Base-by-base conservation (phyloP, 306 rosid species). In the Quercus cerris region DNA sequence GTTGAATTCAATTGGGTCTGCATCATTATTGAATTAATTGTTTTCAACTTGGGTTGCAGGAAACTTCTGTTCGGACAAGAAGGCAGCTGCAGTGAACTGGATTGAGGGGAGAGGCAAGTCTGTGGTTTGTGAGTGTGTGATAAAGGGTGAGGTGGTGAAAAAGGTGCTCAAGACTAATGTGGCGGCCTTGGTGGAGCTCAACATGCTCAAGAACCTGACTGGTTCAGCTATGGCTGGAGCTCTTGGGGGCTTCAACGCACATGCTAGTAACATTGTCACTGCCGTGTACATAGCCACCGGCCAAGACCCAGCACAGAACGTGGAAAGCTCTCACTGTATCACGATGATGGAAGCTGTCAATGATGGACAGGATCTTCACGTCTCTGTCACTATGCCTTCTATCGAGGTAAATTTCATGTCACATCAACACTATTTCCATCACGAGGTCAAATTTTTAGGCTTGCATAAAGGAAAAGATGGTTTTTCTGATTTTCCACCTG, bases 191-290 rank as follows among this genome's bases (percentile, higher is more conserved):
- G 89, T 88, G 35, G 99, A 95, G 82, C 98, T 95, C 13, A 95
- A 95, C 86, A 90, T 95, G 99, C 91, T 95, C 22, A 95, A 95
- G 71, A 93, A 95, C 71, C 99, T 95, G 44, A 59, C 96, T 6
- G 99, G 99, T 3, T 95, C 97, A 0, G 99, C 97, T 11, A 17
- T 91, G 67, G 99, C 99, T 18, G 99, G 99, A 61, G 93, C 97
- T 74, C 95, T 95, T 9, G 99, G 99, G 6, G 99, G 99, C 3
- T 95, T 91, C 85, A 95, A 95, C 46, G 98, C 99, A 13, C 99
- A 95, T 31, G 99, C 99, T 9, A 91, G 97, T 71, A 95, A 95
- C 78, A 91, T 95, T 54, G 97, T 95, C 3, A 56, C 96, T 1
- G 98, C 99, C 3, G 19, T 95, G 27, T 95, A 75, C 86, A 79